Evolutionary conservation across 208 protist species (phyloP).

Genomic region (Acanthamoeba triangularis): DNA sequence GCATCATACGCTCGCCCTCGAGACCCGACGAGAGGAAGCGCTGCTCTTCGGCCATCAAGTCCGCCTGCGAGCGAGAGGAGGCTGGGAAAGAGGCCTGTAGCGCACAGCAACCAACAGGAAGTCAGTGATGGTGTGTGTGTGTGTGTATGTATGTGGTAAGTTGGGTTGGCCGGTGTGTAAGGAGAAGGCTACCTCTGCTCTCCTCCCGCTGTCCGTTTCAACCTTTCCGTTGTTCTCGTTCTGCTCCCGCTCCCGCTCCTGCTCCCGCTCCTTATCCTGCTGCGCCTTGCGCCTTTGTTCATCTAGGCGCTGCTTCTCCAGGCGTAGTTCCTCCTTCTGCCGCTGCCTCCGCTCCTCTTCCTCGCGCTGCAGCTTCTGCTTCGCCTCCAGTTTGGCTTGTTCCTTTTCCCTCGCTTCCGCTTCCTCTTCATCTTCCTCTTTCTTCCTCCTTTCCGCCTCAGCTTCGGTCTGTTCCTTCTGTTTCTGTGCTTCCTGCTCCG

Average conservation of each 20-base stretch:
- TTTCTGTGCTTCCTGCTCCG: too few species aligned
- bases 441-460: neutral
- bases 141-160: neutral
- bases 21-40: conserved; percentile 36
- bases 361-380: neutral
- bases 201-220: neutral
- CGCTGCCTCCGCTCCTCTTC: neutral
- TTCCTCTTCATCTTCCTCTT: neutral
- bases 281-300: neutral
- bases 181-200: neutral
- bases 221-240: neutral
- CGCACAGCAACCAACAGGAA: neutral
- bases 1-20: conserved; percentile 30
- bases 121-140: neutral
- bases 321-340: neutral
- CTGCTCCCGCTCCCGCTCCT: neutral
- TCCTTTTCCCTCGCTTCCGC: neutral
- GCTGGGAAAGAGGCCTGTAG: neutral
- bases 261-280: neutral
- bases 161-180: neutral
- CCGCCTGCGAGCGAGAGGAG: neutral
- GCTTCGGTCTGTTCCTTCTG: neutral
- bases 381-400: neutral
- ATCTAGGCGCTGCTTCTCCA: neutral
- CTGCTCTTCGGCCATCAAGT: neutral